These are phyloP conservation scores for Butyriboletus loyo DNA, from an alignment of 768 basidiomycete genomes.

Conservation along the genomic window DNA sequence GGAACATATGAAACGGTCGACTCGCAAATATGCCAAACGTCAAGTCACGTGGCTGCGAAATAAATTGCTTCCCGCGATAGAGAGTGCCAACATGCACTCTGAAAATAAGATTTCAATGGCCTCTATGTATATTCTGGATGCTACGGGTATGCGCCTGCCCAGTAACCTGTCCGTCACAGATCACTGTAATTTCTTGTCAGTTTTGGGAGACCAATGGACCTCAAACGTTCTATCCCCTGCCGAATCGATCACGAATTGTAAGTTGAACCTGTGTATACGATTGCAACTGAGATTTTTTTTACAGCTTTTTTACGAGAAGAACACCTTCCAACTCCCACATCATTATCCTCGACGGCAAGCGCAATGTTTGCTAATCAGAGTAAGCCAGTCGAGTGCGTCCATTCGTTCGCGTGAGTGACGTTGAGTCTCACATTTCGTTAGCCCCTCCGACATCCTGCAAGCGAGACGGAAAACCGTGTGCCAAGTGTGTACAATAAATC, in stretches of 20 bases:
- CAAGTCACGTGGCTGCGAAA: constrained; percentile 92
- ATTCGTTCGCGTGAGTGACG: constrained; percentile 1
- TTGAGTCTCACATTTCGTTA: constrained; percentile 28
- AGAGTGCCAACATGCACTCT: constrained; percentile 42
- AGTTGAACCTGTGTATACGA: constrained; percentile 2
- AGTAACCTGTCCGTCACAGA: background rate
- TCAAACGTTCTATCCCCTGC: constrained; percentile 52
- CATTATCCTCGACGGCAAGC: constrained; percentile 54
- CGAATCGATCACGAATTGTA: constrained; percentile 47
- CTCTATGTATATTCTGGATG: constrained; percentile 62
- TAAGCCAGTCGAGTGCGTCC: constrained; percentile 47
- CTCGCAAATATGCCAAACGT: constrained; percentile 85
- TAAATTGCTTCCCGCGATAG: constrained; percentile 76
- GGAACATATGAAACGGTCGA: constrained; percentile 81
- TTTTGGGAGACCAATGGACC: constrained; percentile 57
- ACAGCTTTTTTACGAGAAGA: constrained; percentile 53
- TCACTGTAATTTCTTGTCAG: constrained; percentile 28
- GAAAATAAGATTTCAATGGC: constrained; percentile 24
- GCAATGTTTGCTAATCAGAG: constrained; percentile 45
- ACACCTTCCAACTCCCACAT: constrained; percentile 53
- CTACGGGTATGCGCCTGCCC: constrained; percentile 50
- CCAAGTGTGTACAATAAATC: constrained; percentile 56
- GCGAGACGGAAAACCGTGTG: constrained; percentile 61
- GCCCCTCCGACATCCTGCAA: constrained; percentile 54
- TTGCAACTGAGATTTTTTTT: constrained; percentile 3